Percentiles rank a stretch among this genome's conserved stretches.
These are phyloP conservation scores for Xylariaceae sp. DNA, from an alignment of 2,329 filamentous ascomycete genomes.

Conservation along the genomic window DNA sequence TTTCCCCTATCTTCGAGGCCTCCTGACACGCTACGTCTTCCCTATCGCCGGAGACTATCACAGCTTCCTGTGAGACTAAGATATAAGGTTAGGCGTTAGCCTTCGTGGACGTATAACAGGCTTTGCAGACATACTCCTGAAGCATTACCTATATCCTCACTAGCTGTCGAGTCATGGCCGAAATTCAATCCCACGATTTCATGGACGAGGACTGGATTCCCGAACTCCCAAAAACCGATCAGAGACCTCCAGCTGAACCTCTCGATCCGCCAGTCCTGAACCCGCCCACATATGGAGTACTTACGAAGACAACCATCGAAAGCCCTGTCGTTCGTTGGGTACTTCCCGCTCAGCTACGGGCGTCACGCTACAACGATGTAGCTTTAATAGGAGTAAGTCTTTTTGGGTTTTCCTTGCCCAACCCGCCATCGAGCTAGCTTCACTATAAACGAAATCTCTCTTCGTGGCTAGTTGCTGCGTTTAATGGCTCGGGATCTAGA, in stretches of 20 bases:
- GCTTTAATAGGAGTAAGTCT: constrained; percentile 72
- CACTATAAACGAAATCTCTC: not conserved
- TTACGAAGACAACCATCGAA: constrained; percentile 71
- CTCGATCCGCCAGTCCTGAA: constrained; percentile 28
- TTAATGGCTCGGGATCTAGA: not conserved
- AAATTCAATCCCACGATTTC: constrained; percentile 50
- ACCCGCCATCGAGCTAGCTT: not conserved
- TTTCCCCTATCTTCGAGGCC: not conserved
- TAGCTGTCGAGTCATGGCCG: constrained; percentile 31
- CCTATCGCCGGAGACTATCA: not conserved
- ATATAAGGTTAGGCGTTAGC: not conserved
- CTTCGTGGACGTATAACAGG: not conserved
- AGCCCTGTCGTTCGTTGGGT: constrained; percentile 73
- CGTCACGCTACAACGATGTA: constrained; percentile 67
- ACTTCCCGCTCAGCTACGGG: constrained; percentile 71
- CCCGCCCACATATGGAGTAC: constrained; percentile 59
- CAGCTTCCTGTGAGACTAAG: not conserved
- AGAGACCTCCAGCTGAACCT: constrained; percentile 31
- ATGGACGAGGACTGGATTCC: constrained; percentile 53
- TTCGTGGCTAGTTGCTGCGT: not conserved
- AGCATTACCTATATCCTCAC: not conserved
- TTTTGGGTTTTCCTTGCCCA: constrained; percentile 10
- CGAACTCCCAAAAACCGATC: constrained; percentile 39
- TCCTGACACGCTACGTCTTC: not conserved
- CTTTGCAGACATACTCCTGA: not conserved